These are phyloP conservation scores for Neophaeococcomyces aloes DNA, from an alignment of 2,329 filamentous ascomycete species.

Conservation along the genomic window DNA sequence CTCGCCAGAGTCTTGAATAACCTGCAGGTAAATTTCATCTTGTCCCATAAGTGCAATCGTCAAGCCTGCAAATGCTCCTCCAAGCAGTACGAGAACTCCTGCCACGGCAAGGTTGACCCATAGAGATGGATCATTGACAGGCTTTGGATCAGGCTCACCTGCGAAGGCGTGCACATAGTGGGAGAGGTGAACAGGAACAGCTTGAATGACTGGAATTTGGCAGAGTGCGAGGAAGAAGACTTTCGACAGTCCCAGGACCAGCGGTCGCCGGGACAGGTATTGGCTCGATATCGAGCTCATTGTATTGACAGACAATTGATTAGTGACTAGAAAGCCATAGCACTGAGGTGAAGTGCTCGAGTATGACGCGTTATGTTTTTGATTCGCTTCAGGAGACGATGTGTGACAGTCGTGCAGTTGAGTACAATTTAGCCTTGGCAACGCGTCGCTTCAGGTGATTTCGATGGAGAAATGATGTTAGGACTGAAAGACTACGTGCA, in stretches of 20 bases:
- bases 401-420: too few species aligned
- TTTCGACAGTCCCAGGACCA: slow-evolving; percentile 33
- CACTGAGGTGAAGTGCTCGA: not conserved
- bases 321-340: slow-evolving; percentile 5
- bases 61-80: slow-evolving; percentile 87
- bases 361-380: too few species aligned
- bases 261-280: slow-evolving; percentile 29
- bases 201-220: slow-evolving; percentile 30
- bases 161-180: slow-evolving; percentile 17
- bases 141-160: slow-evolving; percentile 35
- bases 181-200: slow-evolving; percentile 25
- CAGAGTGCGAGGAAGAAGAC: slow-evolving; percentile 29
- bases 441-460: too few species aligned
- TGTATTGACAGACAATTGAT: not conserved
- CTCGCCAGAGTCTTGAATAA: slow-evolving; percentile 75
- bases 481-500: too few species aligned
- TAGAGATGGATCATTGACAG: slow-evolving; percentile 52
- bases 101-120: slow-evolving; percentile 77
- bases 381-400: too few species aligned
- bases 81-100: slow-evolving; percentile 68
- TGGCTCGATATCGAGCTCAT: slow-evolving; percentile 5
- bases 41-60: slow-evolving; percentile 60
- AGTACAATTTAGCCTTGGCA: too few species aligned
- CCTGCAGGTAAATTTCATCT: slow-evolving; percentile 95
- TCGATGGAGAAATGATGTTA: too few species aligned